These are phyloP conservation scores for Vitis labrusca DNA, from an alignment of 164 flowering plant genomes.

Conservation along the genomic window DNA sequence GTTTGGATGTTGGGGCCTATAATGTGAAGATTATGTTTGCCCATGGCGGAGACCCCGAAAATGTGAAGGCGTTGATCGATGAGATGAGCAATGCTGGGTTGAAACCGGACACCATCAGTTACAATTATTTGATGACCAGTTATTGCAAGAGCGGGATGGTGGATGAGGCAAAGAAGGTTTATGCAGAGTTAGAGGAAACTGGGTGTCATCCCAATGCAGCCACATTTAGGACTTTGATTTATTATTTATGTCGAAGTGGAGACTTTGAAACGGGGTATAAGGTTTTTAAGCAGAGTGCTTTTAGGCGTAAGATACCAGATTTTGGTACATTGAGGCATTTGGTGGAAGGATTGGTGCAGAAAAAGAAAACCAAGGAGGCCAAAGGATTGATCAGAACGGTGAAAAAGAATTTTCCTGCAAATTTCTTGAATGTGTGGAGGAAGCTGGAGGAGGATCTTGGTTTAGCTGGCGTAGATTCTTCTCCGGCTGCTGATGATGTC, in stretches of 20 bases:
- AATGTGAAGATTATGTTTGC: slow-evolving; percentile 61
- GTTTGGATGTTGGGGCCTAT: slow-evolving; percentile 62
- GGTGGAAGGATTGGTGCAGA: slow-evolving; percentile 66
- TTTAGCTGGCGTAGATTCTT: slow-evolving; percentile 23
- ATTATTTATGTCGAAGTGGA: slow-evolving; percentile 44
- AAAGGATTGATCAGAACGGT: slow-evolving; percentile 49
- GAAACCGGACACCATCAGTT: slow-evolving; percentile 62
- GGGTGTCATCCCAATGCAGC: slow-evolving; percentile 67
- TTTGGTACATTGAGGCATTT: slow-evolving; percentile 51
- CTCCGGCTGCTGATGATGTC: not conserved
- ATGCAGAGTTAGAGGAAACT: slow-evolving; percentile 40
- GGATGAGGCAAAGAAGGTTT: slow-evolving; percentile 72
- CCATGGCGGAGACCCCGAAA: slow-evolving; percentile 42
- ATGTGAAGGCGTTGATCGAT: slow-evolving; percentile 52
- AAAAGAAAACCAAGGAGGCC: slow-evolving; percentile 45
- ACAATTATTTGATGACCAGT: slow-evolving; percentile 58
- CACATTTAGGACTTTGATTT: slow-evolving; percentile 63
- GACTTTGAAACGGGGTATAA: slow-evolving; percentile 44
- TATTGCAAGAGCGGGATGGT: slow-evolving; percentile 58
- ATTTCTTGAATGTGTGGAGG: slow-evolving; percentile 59
- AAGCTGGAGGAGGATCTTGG: slow-evolving; percentile 61
- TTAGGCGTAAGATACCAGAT: slow-evolving; percentile 57
- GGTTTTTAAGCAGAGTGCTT: slow-evolving; percentile 66
- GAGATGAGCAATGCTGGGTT: slow-evolving; percentile 62
- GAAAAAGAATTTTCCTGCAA: slow-evolving; percentile 65